Percentiles rank a stretch among this genome's conserved stretches.
Conservation (phyloP, 768 basidiomycete species). For the Boletus rufocinnamomeus region DNA sequence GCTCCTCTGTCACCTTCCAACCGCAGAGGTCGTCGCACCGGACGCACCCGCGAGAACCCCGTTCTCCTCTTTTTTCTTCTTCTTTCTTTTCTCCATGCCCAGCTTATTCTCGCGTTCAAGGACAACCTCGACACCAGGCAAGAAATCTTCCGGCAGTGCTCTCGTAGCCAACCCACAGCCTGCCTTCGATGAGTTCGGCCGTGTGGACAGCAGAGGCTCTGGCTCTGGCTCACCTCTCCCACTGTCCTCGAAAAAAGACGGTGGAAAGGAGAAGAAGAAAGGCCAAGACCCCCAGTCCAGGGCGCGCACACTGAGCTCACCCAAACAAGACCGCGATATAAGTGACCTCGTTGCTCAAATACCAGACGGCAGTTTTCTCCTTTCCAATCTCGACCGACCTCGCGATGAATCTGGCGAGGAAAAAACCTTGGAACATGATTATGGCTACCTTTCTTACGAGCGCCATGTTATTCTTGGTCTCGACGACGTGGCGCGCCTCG, state of each 20-base stretch:
- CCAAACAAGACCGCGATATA: conserved; percentile 37
- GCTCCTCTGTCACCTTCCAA: background rate
- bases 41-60: conserved; percentile 9
- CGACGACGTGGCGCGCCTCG: conserved; percentile 68
- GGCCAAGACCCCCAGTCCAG: conserved; percentile 37
- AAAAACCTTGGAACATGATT: conserved; percentile 47
- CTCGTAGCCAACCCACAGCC: conserved; percentile 17
- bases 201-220: conserved; percentile 51
- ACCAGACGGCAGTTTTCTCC: conserved; percentile 55
- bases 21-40: conserved; percentile 22
- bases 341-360: conserved; percentile 41
- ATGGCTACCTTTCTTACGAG: conserved; percentile 74
- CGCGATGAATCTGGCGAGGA: conserved; percentile 41
- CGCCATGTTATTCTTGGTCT: conserved; percentile 77
- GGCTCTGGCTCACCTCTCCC: conserved; percentile 26
- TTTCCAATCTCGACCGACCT: conserved; percentile 52
- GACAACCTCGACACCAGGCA: conserved; percentile 57
- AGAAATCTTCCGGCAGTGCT: conserved; percentile 34
- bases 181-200: conserved; percentile 65
- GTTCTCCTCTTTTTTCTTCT: background rate
- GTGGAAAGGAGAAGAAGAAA: conserved; percentile 46
- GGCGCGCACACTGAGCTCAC: conserved; percentile 44
- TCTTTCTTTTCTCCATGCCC: conserved; percentile 52
- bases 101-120: conserved; percentile 73
- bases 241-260: conserved; percentile 49